Evolutionary conservation across 2,329 filamentous ascomycete genomes (phyloP).

Genomic region (Xylaria sp.): DNA sequence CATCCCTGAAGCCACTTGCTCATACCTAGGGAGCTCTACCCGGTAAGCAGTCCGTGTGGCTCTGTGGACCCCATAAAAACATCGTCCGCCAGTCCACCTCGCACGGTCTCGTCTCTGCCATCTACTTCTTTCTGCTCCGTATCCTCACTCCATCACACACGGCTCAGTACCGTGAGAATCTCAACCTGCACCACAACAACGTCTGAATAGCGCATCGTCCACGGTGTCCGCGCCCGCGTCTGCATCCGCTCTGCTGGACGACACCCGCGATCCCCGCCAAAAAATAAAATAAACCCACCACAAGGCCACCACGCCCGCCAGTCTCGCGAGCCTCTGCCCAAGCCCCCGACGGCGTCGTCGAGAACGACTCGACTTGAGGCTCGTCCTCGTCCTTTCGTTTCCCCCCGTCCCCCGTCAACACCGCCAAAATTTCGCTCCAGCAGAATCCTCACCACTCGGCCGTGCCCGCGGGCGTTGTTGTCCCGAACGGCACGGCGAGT

Average conservation of each 20-base stretch:
- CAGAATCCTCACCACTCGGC: slow-evolving; percentile 50
- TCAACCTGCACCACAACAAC: slow-evolving; percentile 40
- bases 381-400: slow-evolving; percentile 39
- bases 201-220: slow-evolving; percentile 40
- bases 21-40: background rate
- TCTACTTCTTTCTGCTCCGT: slow-evolving; percentile 32
- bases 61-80: slow-evolving; percentile 36
- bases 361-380: slow-evolving; percentile 37
- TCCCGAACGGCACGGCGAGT: slow-evolving; percentile 48
- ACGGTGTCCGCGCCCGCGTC: slow-evolving; percentile 40
- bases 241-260: slow-evolving; percentile 33
- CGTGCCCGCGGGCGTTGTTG: slow-evolving; percentile 48
- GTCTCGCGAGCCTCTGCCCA: slow-evolving; percentile 1
- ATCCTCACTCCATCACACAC: slow-evolving; percentile 36
- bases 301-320: slow-evolving; percentile 16
- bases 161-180: slow-evolving; percentile 42
- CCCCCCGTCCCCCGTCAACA: slow-evolving; percentile 41
- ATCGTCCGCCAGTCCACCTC: slow-evolving; percentile 19
- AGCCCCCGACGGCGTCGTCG: slow-evolving; percentile 27
- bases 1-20: background rate
- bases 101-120: slow-evolving; percentile 34
- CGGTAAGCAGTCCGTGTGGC: slow-evolving; percentile 31
- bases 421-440: slow-evolving; percentile 52
- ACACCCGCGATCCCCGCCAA: slow-evolving; percentile 28
- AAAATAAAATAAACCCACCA: background rate